Conservation (phyloP, 129 eudicot species). For the Flaveria robusta region DNA sequence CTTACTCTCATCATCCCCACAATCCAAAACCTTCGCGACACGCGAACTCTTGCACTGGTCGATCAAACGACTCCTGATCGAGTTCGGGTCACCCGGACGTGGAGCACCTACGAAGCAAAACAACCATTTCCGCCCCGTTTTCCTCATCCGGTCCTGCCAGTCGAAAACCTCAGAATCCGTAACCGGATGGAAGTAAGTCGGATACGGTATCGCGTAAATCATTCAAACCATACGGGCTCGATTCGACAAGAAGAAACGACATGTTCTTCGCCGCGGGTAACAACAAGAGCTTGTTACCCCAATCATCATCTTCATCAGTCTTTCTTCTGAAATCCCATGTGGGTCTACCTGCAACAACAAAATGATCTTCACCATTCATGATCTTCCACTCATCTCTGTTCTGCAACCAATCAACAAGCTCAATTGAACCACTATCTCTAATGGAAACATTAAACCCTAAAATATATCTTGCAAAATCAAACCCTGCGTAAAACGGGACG, state of each 20-base stretch:
- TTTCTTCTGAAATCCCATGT: constrained; percentile 19
- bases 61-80: constrained; percentile 68
- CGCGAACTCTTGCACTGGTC: constrained; percentile 56
- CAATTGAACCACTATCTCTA: neutral
- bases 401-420: constrained; percentile 12
- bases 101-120: constrained; percentile 85
- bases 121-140: constrained; percentile 51
- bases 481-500: constrained; percentile 17
- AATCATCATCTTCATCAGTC: constrained; percentile 40
- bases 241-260: constrained; percentile 15
- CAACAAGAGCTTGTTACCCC: constrained; percentile 70
- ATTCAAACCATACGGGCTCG: neutral
- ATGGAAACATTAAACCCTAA: constrained; percentile 5
- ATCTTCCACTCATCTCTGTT: constrained; percentile 12
- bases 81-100: constrained; percentile 54
- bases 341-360: constrained; percentile 21
- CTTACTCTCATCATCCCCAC: neutral
- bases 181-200: constrained; percentile 64
- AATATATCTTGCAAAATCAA: constrained; percentile 22
- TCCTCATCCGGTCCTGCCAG: constrained; percentile 55
- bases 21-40: constrained; percentile 54
- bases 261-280: constrained; percentile 17
- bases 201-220: constrained; percentile 71
- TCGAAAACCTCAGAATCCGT: constrained; percentile 16
- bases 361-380: constrained; percentile 28